Base-by-base conservation (phyloP, 2,329 filamentous ascomycete genomes). In the Sphaerulina musiva region DNA sequence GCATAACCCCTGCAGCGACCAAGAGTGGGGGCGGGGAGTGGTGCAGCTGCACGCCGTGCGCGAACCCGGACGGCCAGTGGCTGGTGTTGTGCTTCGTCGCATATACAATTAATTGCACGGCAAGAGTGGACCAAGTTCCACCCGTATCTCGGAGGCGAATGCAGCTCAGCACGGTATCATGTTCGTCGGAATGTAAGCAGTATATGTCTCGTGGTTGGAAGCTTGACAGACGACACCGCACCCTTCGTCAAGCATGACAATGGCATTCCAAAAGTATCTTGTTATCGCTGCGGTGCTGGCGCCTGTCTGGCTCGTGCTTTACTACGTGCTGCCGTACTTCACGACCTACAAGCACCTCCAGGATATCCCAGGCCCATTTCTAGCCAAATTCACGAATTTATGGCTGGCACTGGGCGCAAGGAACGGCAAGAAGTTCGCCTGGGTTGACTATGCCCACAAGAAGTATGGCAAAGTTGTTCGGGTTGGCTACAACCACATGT, bases 271-370 rank as follows among this genome's bases (percentile, higher is more conserved):
- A 23, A 59, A 55, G 43, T 57, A 57, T 46, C n/a, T 57, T 12
- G 38, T 46, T 17, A 32, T 59, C 9, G 54, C 54, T 6, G 38
- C 26, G n/a, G n/a, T 57, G 10, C 44, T 57, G 1, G 38, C 46
- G n/a, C 54, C 57, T 38, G 17, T 47, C 7, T 59, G 57, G 55
- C 53, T 59, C 12, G 17, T 55, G 2, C 36, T 54, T 8, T 62
- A 58, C 36, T 58, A 62, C 53, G 54, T 64, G 11, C 23, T 64
- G 9, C 61, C 59, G 2, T 63, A 63, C 42, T 57, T 63, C 31
- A 59, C 59, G 1, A 62, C 58, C 2, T 59, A 59, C 43, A 59
- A 57, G 39, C 40, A 56, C 34, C 58, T 63, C 11, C 55, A 50
- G 31, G 40, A 49, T 12, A 55, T 62, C 8, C 61, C 62, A 4